Percentiles rank a stretch among this genome's conserved stretches.
Evolutionary conservation across 2,329 filamentous ascomycete genomes (phyloP).

Genomic region (Metarhizium sp.): DNA sequence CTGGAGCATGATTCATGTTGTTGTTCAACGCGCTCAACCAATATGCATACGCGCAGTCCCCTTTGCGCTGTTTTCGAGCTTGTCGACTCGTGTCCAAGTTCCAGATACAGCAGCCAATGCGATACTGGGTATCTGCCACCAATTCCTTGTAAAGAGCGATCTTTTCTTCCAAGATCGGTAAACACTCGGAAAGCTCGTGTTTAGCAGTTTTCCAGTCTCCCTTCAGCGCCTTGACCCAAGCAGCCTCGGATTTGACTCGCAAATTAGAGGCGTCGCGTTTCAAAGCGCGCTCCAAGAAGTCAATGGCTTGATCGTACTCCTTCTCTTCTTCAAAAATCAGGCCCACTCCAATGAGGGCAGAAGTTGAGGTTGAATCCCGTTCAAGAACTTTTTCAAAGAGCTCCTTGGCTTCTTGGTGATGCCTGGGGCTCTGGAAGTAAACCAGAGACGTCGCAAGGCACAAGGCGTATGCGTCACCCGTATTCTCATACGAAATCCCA

Average conservation of each 20-base stretch:
- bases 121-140: conserved; percentile 77
- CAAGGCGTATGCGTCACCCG: conserved; percentile 63
- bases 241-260: conserved; percentile 74
- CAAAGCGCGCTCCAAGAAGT: conserved; percentile 70
- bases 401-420: conserved; percentile 80
- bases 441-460: conserved; percentile 82
- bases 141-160: conserved; percentile 53
- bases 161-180: conserved; percentile 55
- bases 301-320: conserved; percentile 71
- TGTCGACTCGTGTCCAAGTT: conserved; percentile 64
- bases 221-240: conserved; percentile 82
- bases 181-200: conserved; percentile 59
- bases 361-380: conserved; percentile 65
- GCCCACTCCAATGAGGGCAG: conserved; percentile 80
- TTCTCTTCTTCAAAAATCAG: conserved; percentile 90
- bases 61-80: conserved; percentile 69
- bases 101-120: conserved; percentile 82
- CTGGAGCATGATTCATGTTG: conserved; percentile 78
- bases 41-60: conserved; percentile 61
- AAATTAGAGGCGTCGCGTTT: conserved; percentile 64
- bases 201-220: conserved; percentile 64
- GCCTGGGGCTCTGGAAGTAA: conserved; percentile 78
- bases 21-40: conserved; percentile 79
- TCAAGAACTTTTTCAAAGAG: conserved; percentile 76
- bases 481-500: conserved; percentile 60